A percentile compares a stretch with the other conserved stretches of the same genome.
phyloP scores from a whole-genome alignment of 176 grass and related monocot species.

The Aegilops umbellulata region DNA sequence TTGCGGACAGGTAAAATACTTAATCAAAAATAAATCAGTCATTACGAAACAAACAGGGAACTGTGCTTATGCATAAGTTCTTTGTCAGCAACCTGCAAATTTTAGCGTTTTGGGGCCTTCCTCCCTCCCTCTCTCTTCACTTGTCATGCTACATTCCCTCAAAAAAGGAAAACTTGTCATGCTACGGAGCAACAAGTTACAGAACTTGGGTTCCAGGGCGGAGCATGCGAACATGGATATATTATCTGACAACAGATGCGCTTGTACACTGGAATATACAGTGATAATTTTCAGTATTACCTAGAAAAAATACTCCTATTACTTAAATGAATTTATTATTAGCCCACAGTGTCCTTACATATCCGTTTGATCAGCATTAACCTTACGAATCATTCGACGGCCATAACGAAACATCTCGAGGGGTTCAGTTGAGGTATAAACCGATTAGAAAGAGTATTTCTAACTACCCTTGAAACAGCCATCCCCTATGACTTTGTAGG shows the following conservation, averaged over 20 bases:
- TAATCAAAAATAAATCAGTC: not conserved
- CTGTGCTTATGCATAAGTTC: not conserved
- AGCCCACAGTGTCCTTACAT: slow-evolving; percentile 15
- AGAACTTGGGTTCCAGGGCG: not conserved
- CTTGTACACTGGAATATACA: no score
- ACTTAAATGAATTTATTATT: slow-evolving; percentile 15
- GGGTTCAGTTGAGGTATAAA: slow-evolving; percentile 1
- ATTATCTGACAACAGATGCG: no score
- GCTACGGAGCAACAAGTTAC: not conserved
- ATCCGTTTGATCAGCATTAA: slow-evolving; percentile 16
- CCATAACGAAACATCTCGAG: slow-evolving; percentile 20
- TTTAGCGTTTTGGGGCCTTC: not conserved
- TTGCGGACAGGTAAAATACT: no score
- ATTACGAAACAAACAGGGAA: not conserved
- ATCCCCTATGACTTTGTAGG: slow-evolving; percentile 35
- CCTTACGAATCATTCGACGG: not conserved
- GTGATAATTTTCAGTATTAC: not conserved
- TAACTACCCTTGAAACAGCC: slow-evolving; percentile 18
- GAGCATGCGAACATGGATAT: no score
- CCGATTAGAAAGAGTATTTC: slow-evolving; percentile 58
- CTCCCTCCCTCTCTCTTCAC: not conserved
- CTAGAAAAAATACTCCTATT: not conserved
- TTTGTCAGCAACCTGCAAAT: not conserved
- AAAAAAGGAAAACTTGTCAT: no score
- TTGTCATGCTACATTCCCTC: not conserved